Evolutionary conservation across 1,284 basidiomycete genomes (phyloP).

Genomic region (Cutaneotrichosporon dermatis): DNA sequence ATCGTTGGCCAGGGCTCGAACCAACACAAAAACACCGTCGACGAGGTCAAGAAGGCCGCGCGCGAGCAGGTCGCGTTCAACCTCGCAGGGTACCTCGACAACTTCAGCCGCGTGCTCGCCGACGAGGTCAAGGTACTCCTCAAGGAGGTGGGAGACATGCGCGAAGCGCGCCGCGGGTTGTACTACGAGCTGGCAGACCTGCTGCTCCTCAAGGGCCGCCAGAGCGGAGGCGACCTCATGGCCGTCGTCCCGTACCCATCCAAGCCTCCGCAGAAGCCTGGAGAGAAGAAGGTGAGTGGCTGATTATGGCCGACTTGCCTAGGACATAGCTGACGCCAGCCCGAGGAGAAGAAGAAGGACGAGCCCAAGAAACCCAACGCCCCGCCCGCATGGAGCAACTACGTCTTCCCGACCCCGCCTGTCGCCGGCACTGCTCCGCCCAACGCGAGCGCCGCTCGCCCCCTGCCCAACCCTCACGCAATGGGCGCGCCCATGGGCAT

Average conservation of each 20-base stretch:
- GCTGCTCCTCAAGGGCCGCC: constrained; percentile 46
- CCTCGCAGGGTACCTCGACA: constrained; percentile 46
- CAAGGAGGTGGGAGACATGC: constrained; percentile 47
- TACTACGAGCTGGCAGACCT: constrained; percentile 47
- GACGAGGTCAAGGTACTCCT: constrained; percentile 44
- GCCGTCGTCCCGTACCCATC: constrained; percentile 46
- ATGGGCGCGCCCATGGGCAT: not conserved
- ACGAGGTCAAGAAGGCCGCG: constrained; percentile 37
- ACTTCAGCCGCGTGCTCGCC: constrained; percentile 45
- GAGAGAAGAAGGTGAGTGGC: constrained; percentile 16
- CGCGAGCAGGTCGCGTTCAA: constrained; percentile 50
- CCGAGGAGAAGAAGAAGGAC: constrained; percentile 4
- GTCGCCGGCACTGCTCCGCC: constrained; percentile 4
- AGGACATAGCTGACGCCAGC: not conserved
- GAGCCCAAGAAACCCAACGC: constrained; percentile 10
- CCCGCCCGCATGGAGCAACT: constrained; percentile 9
- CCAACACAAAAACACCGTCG: constrained; percentile 44
- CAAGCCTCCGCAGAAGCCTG: constrained; percentile 31
- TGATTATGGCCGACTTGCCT: not conserved
- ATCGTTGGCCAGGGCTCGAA: constrained; percentile 46
- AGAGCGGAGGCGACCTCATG: constrained; percentile 46
- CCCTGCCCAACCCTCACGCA: not conserved
- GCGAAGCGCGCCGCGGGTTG: constrained; percentile 45
- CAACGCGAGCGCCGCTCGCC: not conserved
- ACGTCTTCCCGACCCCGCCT: constrained; percentile 4